A percentile compares a stretch with the other conserved stretches of the same genome.
Conservation (phyloP, 768 basidiomycete species). For the Pisolithus albus region DNA sequence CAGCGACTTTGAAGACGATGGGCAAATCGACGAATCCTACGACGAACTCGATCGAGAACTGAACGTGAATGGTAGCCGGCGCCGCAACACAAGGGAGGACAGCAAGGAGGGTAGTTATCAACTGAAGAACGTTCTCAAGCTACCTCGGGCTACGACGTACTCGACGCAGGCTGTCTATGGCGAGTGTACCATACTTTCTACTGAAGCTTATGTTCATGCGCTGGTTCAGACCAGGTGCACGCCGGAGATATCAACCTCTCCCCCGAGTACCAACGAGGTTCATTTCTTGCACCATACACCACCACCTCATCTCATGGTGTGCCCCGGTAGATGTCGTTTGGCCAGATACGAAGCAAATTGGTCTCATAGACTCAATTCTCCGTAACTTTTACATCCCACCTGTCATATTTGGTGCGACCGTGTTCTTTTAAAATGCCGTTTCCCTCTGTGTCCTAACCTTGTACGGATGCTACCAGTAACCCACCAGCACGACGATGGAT, state of each 20-base stretch:
- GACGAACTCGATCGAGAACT: conserved; percentile 7
- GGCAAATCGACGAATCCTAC: conserved; percentile 10
- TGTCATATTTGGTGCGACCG: conserved; percentile 58
- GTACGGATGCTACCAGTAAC: conserved; percentile 33
- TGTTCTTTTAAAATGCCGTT: too few species aligned
- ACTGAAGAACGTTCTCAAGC: conserved; percentile 42
- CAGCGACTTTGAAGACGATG: conserved; percentile 17
- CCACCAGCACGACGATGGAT: conserved; percentile 50
- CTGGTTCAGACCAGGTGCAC: conserved; percentile 51
- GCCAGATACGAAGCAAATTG: conserved; percentile 68
- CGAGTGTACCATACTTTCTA: conserved; percentile 16
- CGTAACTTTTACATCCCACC: conserved; percentile 79
- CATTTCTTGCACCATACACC: conserved; percentile 2
- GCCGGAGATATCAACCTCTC: conserved; percentile 61
- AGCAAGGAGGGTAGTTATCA: conserved; percentile 16
- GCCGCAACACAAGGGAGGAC: background rate
- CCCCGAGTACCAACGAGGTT: conserved; percentile 75
- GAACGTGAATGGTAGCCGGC: background rate
- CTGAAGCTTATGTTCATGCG: background rate
- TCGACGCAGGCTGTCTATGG: conserved; percentile 57
- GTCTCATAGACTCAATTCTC: conserved; percentile 70
- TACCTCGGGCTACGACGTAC: conserved; percentile 56
- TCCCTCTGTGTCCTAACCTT: background rate
- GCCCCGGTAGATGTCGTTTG: conserved; percentile 60
- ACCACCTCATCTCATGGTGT: background rate